Percentiles rank a stretch among this genome's conserved stretches.
These are phyloP conservation scores for Cladophialophora bantiana DNA, from an alignment of 2,329 filamentous ascomycete genomes.

Conservation along the genomic window DNA sequence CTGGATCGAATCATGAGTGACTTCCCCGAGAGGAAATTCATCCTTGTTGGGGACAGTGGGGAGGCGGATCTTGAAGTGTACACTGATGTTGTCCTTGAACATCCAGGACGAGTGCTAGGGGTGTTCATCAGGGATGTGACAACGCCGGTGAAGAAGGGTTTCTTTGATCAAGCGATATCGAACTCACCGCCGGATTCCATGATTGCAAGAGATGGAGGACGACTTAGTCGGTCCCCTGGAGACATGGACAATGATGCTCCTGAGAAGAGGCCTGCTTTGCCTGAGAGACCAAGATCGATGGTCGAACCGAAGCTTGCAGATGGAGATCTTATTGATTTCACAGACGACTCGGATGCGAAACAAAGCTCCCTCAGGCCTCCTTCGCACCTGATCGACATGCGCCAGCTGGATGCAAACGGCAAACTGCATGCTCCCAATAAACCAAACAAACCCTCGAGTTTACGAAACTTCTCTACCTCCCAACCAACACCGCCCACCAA, in stretches of 20 bases:
- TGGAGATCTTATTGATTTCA: conserved; percentile 51
- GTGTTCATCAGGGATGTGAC: conserved; percentile 97
- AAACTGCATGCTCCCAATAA: conserved; percentile 47
- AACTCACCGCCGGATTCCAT: conserved; percentile 41
- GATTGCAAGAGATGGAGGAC: conserved; percentile 40
- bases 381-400: conserved; percentile 26
- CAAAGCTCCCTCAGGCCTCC: conserved; percentile 32
- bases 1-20: conserved; percentile 85
- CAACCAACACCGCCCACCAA: conserved; percentile 25
- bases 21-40: conserved; percentile 87
- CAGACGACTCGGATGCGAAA: conserved; percentile 44
- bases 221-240: conserved; percentile 18
- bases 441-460: conserved; percentile 53
- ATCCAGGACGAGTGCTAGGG: conserved; percentile 81
- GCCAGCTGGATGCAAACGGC: conserved; percentile 29
- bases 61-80: conserved; percentile 98
- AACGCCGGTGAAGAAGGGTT: conserved; percentile 73
- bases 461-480: conserved; percentile 47
- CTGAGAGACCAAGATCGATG: conserved; percentile 45
- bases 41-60: conserved; percentile 92
- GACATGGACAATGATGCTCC: conserved; percentile 36
- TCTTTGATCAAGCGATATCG: conserved; percentile 73
- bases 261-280: conserved; percentile 49
- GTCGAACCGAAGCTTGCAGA: conserved; percentile 36
- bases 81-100: conserved; percentile 84